Conservation (phyloP, 768 basidiomycete genomes). For the Asterophora lycoperdoides region DNA sequence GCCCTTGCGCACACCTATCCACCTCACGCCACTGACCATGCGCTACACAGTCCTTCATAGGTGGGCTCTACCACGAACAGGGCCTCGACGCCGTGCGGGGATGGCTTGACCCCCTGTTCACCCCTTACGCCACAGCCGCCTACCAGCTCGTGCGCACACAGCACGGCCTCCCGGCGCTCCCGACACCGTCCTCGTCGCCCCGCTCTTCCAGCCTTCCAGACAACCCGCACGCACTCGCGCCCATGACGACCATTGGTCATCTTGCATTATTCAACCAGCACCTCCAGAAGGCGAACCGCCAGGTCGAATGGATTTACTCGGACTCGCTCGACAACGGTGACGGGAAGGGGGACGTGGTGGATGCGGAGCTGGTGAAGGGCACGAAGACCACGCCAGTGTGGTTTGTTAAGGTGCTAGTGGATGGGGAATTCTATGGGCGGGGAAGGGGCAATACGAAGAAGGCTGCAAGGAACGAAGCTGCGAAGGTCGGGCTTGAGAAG, state of each 20-base stretch:
- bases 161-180: conserved; percentile 53
- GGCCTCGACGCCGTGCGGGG: conserved; percentile 49
- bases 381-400: conserved; percentile 73
- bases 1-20: neutral
- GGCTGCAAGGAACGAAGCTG: conserved; percentile 76
- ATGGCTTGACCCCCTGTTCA: conserved; percentile 64
- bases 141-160: conserved; percentile 62
- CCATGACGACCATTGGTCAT: conserved; percentile 48
- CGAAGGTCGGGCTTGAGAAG: conserved; percentile 62
- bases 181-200: conserved; percentile 21
- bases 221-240: conserved; percentile 13
- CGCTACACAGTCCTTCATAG: conserved; percentile 60
- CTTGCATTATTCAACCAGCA: conserved; percentile 79
- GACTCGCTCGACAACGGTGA: conserved; percentile 24
- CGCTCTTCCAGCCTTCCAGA: conserved; percentile 18
- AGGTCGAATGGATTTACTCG: conserved; percentile 70
- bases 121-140: conserved; percentile 57
- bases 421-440: conserved; percentile 52
- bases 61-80: conserved; percentile 71
- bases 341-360: conserved; percentile 16
- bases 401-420: conserved; percentile 61
- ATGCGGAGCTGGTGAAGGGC: conserved; percentile 28
- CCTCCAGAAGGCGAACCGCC: conserved; percentile 51
- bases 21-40: conserved; percentile 2
- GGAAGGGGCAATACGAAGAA: conserved; percentile 77